Percentiles rank a stretch among this genome's conserved stretches.
These are phyloP conservation scores for Cucumis variabilis DNA, from an alignment of 331 rosid species.

Conservation along the genomic window DNA sequence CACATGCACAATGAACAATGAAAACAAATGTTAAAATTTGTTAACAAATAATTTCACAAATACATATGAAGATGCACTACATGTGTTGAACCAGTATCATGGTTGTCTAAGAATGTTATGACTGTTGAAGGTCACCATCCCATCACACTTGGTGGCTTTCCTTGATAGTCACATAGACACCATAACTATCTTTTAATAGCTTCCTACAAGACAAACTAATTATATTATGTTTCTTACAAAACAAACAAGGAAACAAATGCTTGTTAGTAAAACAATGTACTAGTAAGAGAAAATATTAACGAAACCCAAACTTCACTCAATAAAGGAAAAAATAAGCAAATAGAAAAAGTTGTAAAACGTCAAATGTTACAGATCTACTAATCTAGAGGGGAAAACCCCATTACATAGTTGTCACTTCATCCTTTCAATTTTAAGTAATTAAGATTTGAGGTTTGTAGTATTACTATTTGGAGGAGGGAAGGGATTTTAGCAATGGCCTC, in stretches of 20 bases:
- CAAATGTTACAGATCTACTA: background rate
- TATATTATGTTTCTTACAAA: background rate
- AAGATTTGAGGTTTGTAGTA: no score
- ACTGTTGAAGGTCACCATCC: conserved; percentile 98
- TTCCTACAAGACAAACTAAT: conserved; percentile 58
- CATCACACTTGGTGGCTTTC: conserved; percentile 86
- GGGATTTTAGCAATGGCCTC: no score
- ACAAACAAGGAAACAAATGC: background rate
- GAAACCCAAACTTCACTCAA: background rate
- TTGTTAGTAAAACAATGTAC: background rate
- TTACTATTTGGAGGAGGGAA: no score
- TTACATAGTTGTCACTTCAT: no score
- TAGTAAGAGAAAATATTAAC: background rate
- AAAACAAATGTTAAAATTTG: background rate
- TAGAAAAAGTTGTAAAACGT: background rate
- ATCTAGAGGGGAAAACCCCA: no score
- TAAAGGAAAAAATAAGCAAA: background rate
- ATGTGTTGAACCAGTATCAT: conserved; percentile 96
- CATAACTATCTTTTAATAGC: conserved; percentile 86
- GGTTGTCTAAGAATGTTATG: conserved; percentile 85
- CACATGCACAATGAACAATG: background rate
- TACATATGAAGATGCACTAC: conserved; percentile 39
- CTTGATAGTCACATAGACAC: conserved; percentile 79
- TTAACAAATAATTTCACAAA: background rate
- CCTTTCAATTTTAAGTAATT: no score